A percentile compares a stretch with the other conserved stretches of the same genome.
Conservation (phyloP, 164 flowering plant genomes). For the Aristolochia contorta region DNA sequence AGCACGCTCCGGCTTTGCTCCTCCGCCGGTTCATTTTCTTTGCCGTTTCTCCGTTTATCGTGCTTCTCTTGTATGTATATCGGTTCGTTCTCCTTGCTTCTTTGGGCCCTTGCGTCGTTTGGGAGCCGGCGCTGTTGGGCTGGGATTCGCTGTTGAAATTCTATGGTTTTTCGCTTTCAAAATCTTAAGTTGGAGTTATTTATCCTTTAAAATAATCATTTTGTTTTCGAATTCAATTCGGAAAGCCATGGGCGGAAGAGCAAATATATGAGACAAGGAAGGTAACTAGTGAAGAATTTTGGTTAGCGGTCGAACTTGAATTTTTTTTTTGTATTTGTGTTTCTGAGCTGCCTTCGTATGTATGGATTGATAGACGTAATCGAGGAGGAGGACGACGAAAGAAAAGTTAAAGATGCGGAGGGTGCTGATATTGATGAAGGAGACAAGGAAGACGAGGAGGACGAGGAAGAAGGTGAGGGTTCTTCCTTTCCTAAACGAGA, state of each 20-base stretch:
- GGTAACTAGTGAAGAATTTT: not conserved
- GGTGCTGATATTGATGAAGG: not conserved
- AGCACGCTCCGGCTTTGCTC: no score
- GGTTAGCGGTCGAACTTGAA: not conserved
- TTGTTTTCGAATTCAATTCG: no score
- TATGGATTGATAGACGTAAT: conserved; percentile 2
- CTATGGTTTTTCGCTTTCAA: no score
- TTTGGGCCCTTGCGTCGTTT: no score
- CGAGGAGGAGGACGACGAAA: conserved; percentile 4
- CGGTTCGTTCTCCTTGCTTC: no score
- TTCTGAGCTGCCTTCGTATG: not conserved
- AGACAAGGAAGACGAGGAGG: conserved; percentile 4
- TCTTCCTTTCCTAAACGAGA: not conserved
- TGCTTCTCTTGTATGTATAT: no score
- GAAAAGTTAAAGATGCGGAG: conserved; percentile 3
- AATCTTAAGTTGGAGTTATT: no score
- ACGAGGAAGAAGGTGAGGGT: conserved; percentile 7
- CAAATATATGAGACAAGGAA: conserved; percentile 1
- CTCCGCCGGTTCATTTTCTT: no score
- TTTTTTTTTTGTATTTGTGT: not conserved
- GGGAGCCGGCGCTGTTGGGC: no score
- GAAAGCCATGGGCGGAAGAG: conserved; percentile 8
- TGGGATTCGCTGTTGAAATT: no score
- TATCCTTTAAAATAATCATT: no score
- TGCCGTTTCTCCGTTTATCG: no score